phyloP scores from a whole-genome alignment of 1,284 basidiomycete species.

The Psilocybe mexicana region DNA sequence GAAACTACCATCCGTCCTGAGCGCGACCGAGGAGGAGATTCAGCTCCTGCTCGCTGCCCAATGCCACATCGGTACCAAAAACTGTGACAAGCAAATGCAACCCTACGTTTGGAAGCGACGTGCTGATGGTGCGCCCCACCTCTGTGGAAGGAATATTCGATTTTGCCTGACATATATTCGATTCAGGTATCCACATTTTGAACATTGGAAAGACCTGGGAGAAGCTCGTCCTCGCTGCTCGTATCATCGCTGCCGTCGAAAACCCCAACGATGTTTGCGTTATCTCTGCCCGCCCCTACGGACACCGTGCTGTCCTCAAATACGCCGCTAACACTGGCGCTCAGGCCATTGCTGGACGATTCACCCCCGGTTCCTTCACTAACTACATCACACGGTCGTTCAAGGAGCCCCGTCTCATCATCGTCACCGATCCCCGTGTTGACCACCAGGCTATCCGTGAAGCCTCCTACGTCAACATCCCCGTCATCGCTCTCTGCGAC shows the following conservation, averaged over 20 bases:
- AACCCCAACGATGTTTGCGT: constrained; percentile 98
- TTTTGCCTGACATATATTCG: constrained; percentile 13
- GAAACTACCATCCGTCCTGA: constrained; percentile 92
- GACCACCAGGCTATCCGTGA: constrained; percentile 99
- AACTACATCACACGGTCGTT: constrained; percentile 99
- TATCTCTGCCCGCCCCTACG: constrained; percentile 97
- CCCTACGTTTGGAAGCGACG: constrained; percentile 98
- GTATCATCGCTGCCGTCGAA: constrained; percentile 93
- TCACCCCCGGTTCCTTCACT: constrained; percentile 98
- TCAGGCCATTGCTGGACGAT: constrained; percentile 97
- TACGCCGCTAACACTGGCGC: constrained; percentile 98
- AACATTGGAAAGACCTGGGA: constrained; percentile 99
- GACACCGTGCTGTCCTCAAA: constrained; percentile 99
- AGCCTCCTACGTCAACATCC: constrained; percentile 99
- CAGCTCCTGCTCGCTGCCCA: constrained; percentile 94
- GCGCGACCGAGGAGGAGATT: constrained; percentile 96
- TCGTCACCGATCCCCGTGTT: constrained; percentile 98
- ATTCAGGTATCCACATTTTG: constrained; percentile 87
- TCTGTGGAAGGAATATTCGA: constrained; percentile 4
- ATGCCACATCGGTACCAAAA: constrained; percentile 97
- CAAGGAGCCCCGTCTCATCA: constrained; percentile 98
- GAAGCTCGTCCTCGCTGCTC: constrained; percentile 94
- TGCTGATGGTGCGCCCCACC: constrained; percentile 73
- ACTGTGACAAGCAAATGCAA: constrained; percentile 99
- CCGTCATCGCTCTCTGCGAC: constrained; percentile 98